Base-by-base conservation (phyloP, 2,329 filamentous ascomycete species). In the Beauveria sp. region DNA sequence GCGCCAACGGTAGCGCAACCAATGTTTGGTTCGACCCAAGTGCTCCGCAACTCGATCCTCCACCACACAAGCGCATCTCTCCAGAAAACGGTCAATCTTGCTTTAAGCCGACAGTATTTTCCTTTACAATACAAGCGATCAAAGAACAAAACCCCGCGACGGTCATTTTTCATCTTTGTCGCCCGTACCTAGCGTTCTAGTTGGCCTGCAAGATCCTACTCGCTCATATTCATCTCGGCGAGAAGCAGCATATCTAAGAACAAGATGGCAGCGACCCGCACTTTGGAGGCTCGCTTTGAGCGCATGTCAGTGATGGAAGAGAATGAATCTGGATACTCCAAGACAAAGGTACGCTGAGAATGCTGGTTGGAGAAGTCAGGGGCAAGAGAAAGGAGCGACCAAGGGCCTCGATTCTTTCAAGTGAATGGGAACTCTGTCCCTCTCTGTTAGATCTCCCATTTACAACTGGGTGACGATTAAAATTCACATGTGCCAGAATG, bases 251-350 rank as follows among this genome's bases (percentile, higher is more conserved):
- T 41, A 20, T 28, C 43, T 41, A 24, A 28, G 16, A 22, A 40
- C 34, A 51, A 26, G 1, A 57, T 59, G 53, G 51, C 55, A 89
- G 85, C 92, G 65, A 84, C 89, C 62, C 85, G 90, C 67, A 86
- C 85, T 56, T 81, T 97, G 52, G 93, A 97, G 77, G 81, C 89
- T 76, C 90, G 90, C 69, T 91, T 97, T 71, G 92, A 96, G 85
- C 88, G 87, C 75, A 84, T 97, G 77, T 88, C 90, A 22, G 90
- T 97, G 64, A 88, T 90, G 68, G 92, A 97, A 71, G 92, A 96
- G 76, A 96, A 93, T 71, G 88, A 91, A 62, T 75, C 79, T 37
- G 77, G 77, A 28, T 87, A 89, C 72, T 80, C 84, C 66, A 96
- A 96, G 76, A 75, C 84, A 64, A 96, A 96, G 86, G 92, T 93